Percentiles rank a stretch among this genome's conserved stretches.
phyloP scores from a whole-genome alignment of 2,329 filamentous ascomycete genomes.

The Penicillium hesseltinei region DNA sequence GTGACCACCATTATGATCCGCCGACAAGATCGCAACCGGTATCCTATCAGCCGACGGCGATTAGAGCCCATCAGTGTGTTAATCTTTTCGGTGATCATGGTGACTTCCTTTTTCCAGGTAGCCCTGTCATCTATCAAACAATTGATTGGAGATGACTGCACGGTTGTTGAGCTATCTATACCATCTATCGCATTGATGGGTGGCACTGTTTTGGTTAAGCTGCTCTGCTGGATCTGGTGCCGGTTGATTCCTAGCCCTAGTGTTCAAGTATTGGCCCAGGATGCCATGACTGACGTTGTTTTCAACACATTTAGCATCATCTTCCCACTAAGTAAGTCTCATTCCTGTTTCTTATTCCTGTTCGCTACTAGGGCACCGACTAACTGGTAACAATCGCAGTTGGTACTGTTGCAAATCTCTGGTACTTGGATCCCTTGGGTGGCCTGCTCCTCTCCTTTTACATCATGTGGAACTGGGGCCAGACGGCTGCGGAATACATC shows the following conservation, averaged over 20 bases:
- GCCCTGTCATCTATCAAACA: conserved; percentile 61
- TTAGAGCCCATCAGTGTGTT: conserved; percentile 66
- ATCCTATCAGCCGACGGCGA: conserved; percentile 61
- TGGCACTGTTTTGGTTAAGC: conserved; percentile 76
- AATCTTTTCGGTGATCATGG: conserved; percentile 66
- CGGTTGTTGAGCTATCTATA: conserved; percentile 68
- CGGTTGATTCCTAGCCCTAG: conserved; percentile 81
- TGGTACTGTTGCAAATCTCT: conserved; percentile 42
- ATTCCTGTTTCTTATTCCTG: not conserved
- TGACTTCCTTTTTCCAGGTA: conserved; percentile 62
- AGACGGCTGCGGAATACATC: conserved; percentile 62
- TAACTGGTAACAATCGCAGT: conserved; percentile 19
- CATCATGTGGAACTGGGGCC: conserved; percentile 61
- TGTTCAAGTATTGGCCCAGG: conserved; percentile 73
- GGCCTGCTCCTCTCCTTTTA: conserved; percentile 61
- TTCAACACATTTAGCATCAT: conserved; percentile 89
- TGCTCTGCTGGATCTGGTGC: conserved; percentile 82
- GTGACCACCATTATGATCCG: conserved; percentile 60
- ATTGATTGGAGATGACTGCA: conserved; percentile 57
- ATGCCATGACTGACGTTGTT: conserved; percentile 73
- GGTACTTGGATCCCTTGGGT: conserved; percentile 62
- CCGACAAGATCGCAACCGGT: conserved; percentile 60
- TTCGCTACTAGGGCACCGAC: not conserved
- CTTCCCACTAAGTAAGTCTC: conserved; percentile 63
- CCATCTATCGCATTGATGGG: conserved; percentile 79